phyloP scores from a whole-genome alignment of 2,329 filamentous ascomycete genomes.

The Juglanconis oblonga region DNA sequence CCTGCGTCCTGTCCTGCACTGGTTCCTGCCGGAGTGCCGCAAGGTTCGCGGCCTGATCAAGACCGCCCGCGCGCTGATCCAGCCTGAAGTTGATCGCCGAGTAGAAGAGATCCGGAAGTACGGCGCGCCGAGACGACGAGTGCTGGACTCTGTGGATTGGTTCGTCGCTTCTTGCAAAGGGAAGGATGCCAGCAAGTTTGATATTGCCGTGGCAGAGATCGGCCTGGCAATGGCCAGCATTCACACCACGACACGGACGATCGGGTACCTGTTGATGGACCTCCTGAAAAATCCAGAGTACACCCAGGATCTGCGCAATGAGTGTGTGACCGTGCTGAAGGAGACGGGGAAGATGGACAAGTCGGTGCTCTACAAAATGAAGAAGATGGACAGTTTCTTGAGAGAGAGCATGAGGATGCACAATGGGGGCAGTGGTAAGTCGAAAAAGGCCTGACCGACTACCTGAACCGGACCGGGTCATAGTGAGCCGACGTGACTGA shows the following conservation, averaged over 20 bases:
- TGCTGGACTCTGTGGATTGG: conserved; percentile 6
- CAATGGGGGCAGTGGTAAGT: conserved; percentile 29
- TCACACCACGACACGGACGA: not conserved
- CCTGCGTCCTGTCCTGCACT: not conserved
- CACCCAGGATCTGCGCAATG: conserved; percentile 1
- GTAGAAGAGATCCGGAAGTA: conserved; percentile 2
- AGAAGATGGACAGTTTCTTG: conserved; percentile 30
- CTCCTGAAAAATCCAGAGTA: not conserved
- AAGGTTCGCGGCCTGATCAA: not conserved
- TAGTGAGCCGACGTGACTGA: too few species aligned
- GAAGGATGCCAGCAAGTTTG: not conserved
- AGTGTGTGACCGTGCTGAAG: not conserved
- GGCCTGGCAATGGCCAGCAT: not conserved
- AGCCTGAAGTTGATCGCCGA: not conserved
- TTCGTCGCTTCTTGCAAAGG: not conserved
- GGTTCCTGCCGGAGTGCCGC: not conserved
- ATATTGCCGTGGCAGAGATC: not conserved
- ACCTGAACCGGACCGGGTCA: too few species aligned
- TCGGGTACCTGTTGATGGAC: not conserved
- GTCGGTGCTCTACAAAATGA: conserved; percentile 27
- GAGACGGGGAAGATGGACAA: conserved; percentile 3
- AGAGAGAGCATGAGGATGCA: conserved; percentile 29
- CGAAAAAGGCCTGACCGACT: not conserved
- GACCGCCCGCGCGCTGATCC: not conserved
- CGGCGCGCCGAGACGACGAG: not conserved